Evolutionary conservation across 306 rosid genomes (phyloP), one percentile per base, ranked within the genome.

Genomic region (Gynostemma pentaphyllum): DNA sequence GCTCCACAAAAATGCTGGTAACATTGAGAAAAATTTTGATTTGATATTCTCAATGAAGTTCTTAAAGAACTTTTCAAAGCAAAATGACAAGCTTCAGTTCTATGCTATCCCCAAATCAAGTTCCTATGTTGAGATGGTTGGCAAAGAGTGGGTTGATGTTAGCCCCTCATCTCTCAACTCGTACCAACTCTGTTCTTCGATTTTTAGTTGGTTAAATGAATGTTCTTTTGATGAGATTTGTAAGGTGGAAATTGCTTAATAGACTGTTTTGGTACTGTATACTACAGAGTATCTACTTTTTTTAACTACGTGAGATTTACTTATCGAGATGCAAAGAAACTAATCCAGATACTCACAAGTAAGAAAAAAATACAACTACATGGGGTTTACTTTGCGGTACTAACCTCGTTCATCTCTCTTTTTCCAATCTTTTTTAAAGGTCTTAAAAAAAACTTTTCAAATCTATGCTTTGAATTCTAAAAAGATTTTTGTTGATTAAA

Each of bases 121-220:
- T 79, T 66, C 81, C 12, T 74, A 67, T 62, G 85, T 86, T 39
- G 88, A 88, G 73, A 61, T 73, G 73, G 82, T 76, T 50, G 95
- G 75, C 29, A 82, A 92, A 63, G 94, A 92, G 21, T 92, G 94
- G 98, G 73, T 88, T 60, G 82, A 87, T 28, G 81, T 88, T 41
- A 71, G 75, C 28, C 80, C 96, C 18, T 64, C 88, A 70, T 67
- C 53, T 26, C 81, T 87, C 4, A 88, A 88, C 77, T 92, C 98
- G 36, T 80, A 27, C 61, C 90, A 86, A 60, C 72, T 92, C 16
- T 70, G 78, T 72, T 78, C 88, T 75, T 72, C 88, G 13, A 78
- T 88, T 62, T 84, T 79, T 73, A 81, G 88, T 74, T 74, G 78
- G 68, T 73, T 88, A 45, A 79, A 84, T 37, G 71, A 69, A 21